phyloP scores from a whole-genome alignment of 257 asterid genomes.

The Plectranthus barbatus region DNA sequence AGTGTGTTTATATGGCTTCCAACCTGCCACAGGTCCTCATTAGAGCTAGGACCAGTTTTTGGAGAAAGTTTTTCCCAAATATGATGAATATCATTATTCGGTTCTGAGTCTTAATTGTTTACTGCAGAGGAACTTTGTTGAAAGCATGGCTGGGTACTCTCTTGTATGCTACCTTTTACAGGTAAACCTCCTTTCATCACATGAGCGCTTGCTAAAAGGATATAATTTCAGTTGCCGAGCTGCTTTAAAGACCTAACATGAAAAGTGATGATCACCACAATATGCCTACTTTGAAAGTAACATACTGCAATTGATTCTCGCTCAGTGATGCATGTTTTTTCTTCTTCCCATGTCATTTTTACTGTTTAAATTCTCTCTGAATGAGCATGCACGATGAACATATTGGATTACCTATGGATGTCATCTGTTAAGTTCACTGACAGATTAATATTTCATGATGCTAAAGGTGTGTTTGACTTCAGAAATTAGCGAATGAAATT shows the following conservation, averaged over 20 bases:
- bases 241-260: not conserved
- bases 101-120: not conserved
- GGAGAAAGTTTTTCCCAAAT: not conserved
- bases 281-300: not conserved
- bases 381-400: not conserved
- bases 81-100: not conserved
- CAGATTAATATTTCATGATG: not conserved
- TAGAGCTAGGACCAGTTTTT: not conserved
- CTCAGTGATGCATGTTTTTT: not conserved
- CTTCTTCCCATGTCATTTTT: not conserved
- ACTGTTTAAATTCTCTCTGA: not conserved
- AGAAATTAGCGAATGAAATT: not conserved
- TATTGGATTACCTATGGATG: not conserved
- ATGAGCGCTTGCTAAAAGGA: not conserved
- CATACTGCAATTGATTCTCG: too few relatives aligned
- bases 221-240: not conserved
- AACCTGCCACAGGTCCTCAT: not conserved
- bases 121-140: slow-evolving; percentile 81
- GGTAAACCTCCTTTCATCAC: slow-evolving; percentile 23
- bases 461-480: not conserved
- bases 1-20: not conserved
- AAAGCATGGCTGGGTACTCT: slow-evolving; percentile 99
- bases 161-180: slow-evolving; percentile 95
- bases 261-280: not conserved
- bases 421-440: not conserved